phyloP scores from a whole-genome alignment of 495 filamentous ascomycete species.

The Penicillium atrosanguineum region DNA sequence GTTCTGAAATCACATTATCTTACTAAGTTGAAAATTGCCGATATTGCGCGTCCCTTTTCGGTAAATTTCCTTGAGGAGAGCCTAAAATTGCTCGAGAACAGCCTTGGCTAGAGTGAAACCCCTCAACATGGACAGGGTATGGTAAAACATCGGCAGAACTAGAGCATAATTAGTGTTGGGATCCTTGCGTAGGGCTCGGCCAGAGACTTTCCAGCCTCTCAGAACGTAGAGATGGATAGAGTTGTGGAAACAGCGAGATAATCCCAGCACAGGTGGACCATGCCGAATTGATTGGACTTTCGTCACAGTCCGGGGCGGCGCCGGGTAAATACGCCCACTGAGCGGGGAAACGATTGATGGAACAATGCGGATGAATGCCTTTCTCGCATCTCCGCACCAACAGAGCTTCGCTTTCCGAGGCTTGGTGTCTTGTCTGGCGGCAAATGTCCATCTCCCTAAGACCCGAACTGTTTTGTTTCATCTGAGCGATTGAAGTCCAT shows the following conservation, averaged over 20 bases:
- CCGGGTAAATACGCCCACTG: no score
- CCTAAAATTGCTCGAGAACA: not conserved
- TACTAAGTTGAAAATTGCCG: conserved; percentile 3
- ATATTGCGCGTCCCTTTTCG: conserved; percentile 9
- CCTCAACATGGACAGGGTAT: not conserved
- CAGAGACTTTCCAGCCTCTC: no score
- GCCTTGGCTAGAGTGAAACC: not conserved
- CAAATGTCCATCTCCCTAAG: no score
- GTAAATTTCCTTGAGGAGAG: conserved; percentile 25
- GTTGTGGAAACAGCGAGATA: no score
- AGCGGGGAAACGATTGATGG: conserved; percentile 19
- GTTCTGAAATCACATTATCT: not conserved
- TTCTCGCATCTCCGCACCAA: conserved; percentile 13
- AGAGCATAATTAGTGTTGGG: not conserved
- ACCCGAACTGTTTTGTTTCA: no score
- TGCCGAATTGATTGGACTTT: no score
- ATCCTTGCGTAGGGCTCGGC: not conserved
- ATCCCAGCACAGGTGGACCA: no score
- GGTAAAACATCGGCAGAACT: conserved; percentile 18
- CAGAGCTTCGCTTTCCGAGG: conserved; percentile 16
- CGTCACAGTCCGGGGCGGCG: no score
- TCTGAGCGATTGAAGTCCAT: no score
- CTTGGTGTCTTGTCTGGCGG: not conserved
- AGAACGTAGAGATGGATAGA: no score
- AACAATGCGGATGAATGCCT: conserved; percentile 8